A percentile compares a stretch with the other conserved stretches of the same genome.
Conservation (phyloP, 495 filamentous ascomycete genomes). For the Hyaloscypha hepaticicola region DNA sequence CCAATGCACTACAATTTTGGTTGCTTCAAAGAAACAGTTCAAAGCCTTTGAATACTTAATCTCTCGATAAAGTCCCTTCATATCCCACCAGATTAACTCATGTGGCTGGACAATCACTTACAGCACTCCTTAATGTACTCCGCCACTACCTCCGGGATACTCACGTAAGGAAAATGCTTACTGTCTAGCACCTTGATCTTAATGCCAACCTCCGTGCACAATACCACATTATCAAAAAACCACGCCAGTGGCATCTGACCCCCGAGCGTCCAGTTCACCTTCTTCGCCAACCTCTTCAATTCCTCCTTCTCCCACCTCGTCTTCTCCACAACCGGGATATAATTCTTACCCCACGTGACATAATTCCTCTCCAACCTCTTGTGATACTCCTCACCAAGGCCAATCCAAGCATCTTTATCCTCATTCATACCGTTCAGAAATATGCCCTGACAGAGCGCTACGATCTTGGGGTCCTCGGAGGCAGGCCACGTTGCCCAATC, state of each 20-base stretch:
- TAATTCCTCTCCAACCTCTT: slow-evolving; percentile 30
- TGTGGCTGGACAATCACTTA: background rate
- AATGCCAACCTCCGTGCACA: slow-evolving; percentile 24
- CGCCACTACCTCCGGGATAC: slow-evolving; percentile 28
- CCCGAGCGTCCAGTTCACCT: slow-evolving; percentile 32
- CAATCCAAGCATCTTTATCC: slow-evolving; percentile 27
- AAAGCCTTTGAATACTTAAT: no score
- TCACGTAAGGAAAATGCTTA: slow-evolving; percentile 34
- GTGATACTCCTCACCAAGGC: slow-evolving; percentile 28
- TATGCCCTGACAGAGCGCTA: background rate
- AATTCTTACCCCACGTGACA: slow-evolving; percentile 28
- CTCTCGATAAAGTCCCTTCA: no score
- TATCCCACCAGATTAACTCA: background rate
- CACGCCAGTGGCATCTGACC: slow-evolving; percentile 18
- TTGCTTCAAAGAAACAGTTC: no score
- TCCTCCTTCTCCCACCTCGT: slow-evolving; percentile 14
- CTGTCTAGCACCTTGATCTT: slow-evolving; percentile 25
- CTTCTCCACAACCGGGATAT: slow-evolving; percentile 15
- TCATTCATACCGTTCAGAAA: slow-evolving; percentile 20
- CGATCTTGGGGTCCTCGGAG: slow-evolving; percentile 23
- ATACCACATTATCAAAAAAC: slow-evolving; percentile 30
- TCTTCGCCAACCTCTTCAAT: slow-evolving; percentile 12
- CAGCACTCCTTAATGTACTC: slow-evolving; percentile 24
- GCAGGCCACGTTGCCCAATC: slow-evolving; percentile 9
- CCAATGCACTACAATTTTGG: no score